Evolutionary conservation across 2,329 filamentous ascomycete genomes (phyloP).

Genomic region (Fusarium nelsonii): DNA sequence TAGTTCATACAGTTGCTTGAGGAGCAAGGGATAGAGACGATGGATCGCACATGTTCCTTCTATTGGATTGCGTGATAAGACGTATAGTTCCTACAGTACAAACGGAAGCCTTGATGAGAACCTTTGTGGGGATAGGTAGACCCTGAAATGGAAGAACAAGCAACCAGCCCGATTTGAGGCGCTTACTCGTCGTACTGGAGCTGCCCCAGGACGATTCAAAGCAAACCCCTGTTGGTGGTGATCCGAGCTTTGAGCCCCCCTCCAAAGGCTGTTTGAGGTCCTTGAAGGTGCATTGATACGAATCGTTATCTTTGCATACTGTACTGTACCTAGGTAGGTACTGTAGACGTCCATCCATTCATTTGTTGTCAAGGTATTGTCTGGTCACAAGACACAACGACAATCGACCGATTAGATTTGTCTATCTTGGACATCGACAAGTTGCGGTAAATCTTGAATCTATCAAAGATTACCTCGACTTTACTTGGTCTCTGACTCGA

Average conservation of each 20-base stretch:
- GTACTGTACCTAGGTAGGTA: constrained; percentile 22
- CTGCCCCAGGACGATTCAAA: constrained; percentile 18
- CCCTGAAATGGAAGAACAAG: not conserved
- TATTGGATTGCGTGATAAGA: constrained; percentile 16
- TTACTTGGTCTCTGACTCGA: constrained; percentile 17
- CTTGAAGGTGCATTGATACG: constrained; percentile 10
- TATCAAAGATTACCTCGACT: constrained; percentile 6
- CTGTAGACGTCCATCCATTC: not conserved
- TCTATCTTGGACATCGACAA: constrained; percentile 2
- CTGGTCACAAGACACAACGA: constrained; percentile 14
- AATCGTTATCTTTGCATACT: constrained; percentile 8
- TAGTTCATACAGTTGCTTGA: not conserved
- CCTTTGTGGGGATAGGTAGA: constrained; percentile 25
- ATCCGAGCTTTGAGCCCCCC: constrained; percentile 26
- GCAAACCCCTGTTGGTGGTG: constrained; percentile 28
- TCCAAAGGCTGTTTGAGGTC: constrained; percentile 23
- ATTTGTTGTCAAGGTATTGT: not conserved
- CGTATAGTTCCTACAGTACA: not conserved
- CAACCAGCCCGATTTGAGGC: constrained; percentile 5
- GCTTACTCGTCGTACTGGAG: constrained; percentile 14
- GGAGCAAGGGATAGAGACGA: not conserved
- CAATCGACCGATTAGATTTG: constrained; percentile 11
- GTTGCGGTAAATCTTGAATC: constrained; percentile 12
- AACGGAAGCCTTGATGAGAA: constrained; percentile 9
- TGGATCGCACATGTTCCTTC: constrained; percentile 3